Conservation (phyloP, 192 early-diverging fungal genomes). For the Thamnidium elegans region DNA sequence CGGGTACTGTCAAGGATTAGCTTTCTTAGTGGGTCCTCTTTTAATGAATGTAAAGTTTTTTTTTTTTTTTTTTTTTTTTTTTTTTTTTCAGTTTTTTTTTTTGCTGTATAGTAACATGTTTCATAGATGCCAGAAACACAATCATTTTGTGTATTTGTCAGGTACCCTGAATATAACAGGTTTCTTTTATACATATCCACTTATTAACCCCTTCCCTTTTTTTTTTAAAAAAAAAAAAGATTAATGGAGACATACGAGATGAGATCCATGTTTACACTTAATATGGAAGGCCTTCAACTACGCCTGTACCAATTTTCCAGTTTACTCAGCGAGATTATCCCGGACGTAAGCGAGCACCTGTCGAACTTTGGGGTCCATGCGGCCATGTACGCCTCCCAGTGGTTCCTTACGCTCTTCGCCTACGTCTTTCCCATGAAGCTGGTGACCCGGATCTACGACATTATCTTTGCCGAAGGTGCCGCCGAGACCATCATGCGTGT, state of each 20-base stretch:
- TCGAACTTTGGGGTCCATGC: slow-evolving; percentile 66
- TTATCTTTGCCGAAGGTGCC: slow-evolving; percentile 87
- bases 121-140: slow-evolving; percentile 95
- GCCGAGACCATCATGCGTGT: slow-evolving; percentile 87
- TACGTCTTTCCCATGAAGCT: slow-evolving; percentile 90
- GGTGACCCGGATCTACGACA: slow-evolving; percentile 90
- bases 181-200: not conserved
- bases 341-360: slow-evolving; percentile 76
- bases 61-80: too few species aligned
- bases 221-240: slow-evolving; percentile 12
- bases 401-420: slow-evolving; percentile 97
- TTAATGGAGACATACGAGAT: slow-evolving; percentile 93
- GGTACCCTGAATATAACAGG: slow-evolving; percentile 31
- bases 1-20: slow-evolving; percentile 97
- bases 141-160: slow-evolving; percentile 92
- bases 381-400: slow-evolving; percentile 93
- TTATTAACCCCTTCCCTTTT: not conserved
- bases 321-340: slow-evolving; percentile 73
- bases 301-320: slow-evolving; percentile 84
- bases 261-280: slow-evolving; percentile 89
- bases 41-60: slow-evolving; percentile 75
- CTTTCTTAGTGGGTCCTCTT: slow-evolving; percentile 91
- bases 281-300: slow-evolving; percentile 92
- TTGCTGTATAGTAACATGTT: too few species aligned
- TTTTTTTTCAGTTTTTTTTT: too few species aligned